Evolutionary conservation across 2,329 filamentous ascomycete genomes (phyloP).

Genomic region (Xylariomycetidae sp.): DNA sequence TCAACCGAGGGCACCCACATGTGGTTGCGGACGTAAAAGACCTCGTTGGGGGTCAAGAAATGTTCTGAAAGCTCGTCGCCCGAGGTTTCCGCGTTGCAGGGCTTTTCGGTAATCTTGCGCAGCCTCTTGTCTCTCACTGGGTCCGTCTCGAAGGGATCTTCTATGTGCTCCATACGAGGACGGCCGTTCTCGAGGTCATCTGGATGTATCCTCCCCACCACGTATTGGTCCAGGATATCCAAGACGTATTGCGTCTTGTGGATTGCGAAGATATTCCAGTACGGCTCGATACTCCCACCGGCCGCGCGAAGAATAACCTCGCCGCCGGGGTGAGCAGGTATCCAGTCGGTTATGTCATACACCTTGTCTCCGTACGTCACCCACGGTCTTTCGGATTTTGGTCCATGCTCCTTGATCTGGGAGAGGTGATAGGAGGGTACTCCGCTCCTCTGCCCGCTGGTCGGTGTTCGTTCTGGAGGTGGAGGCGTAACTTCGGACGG

Average conservation of each 20-base stretch:
- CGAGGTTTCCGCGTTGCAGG: constrained; percentile 48
- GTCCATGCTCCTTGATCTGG: constrained; percentile 50
- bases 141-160: constrained; percentile 50
- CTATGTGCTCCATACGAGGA: constrained; percentile 48
- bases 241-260: constrained; percentile 62
- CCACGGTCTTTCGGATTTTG: constrained; percentile 53
- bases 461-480: too few relatives aligned
- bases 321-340: constrained; percentile 61
- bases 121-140: constrained; percentile 37
- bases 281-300: constrained; percentile 60
- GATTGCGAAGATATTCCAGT: constrained; percentile 68
- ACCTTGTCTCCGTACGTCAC: constrained; percentile 60
- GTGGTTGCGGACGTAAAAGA: constrained; percentile 45
- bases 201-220: constrained; percentile 56
- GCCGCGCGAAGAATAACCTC: constrained; percentile 64
- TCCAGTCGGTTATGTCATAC: constrained; percentile 68
- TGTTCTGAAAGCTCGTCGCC: constrained; percentile 31
- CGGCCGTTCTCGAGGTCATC: constrained; percentile 55
- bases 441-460: too few relatives aligned
- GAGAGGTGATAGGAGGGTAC: constrained; percentile 47
- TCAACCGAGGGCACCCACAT: constrained; percentile 40
- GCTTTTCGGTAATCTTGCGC: constrained; percentile 35
- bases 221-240: constrained; percentile 60
- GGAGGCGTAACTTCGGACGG: too few relatives aligned
- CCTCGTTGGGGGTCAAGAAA: constrained; percentile 38